Evolutionary conservation across 352 stramenopile species (phyloP), one percentile per base, ranked within the genome.

Genomic region (Phytophthora pini): DNA sequence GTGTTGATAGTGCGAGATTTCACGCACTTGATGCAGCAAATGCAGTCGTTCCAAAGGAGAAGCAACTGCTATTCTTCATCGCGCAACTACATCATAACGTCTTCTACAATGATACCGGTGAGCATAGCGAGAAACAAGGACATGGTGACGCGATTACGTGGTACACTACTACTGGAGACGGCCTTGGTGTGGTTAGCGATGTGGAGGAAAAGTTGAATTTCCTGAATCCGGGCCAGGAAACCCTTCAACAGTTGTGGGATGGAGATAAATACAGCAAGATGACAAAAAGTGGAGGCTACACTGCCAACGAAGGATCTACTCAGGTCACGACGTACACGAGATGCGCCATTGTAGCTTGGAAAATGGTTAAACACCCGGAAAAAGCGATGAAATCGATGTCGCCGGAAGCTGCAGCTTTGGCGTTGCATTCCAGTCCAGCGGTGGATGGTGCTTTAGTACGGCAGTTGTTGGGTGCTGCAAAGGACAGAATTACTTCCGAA

Each of bases 1-100:
- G 59, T 4, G 22, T 69, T 0, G 68, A 76, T 26, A 52, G 63
- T 27, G 63, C 63, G 13, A 59, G 68, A 29, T 72, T 76, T 36
- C 36, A 49, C 9, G 52, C 57, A 1, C 39, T 76, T 10, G 22
- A 69, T 20, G 63, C 62, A 26, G 68, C 58, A 12, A 77, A 70
- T 52, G 22, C 34, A 6, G n/a, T 47, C 9, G 17, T 63, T 6
- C 15, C 44, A 0, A 32, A 11, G 26, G 54, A 61, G n/a, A 57
- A 66, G 20, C 60, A 61, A 31, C 41, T 73, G 6, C n/a, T 26
- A 2, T 62, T 73, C 31, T 70, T 64, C 32, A 47, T 75, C 24
- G 61, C 41, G 27, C 5, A 40, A 20, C 7, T 60, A n/a, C 7
- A n/a, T 0, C 43, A 48, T 32, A 8, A 50, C 7, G 20, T 43